phyloP scores from a whole-genome alignment of 2,329 filamentous ascomycete species.

The Whalleya microplaca region DNA sequence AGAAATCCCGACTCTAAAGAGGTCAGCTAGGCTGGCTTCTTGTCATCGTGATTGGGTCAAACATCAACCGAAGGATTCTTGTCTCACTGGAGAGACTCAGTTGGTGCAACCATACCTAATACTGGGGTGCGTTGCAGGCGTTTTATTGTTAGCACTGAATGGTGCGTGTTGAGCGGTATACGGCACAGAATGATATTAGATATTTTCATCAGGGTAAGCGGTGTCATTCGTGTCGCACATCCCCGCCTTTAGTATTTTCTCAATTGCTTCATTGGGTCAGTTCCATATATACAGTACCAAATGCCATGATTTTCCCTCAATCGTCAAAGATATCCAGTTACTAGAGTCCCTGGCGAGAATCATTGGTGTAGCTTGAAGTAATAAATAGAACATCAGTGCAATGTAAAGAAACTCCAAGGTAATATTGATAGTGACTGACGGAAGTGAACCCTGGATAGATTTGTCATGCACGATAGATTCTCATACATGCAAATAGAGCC shows the following conservation, averaged over 20 bases:
- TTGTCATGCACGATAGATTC: neutral
- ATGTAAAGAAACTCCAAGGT: neutral
- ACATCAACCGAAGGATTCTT: neutral
- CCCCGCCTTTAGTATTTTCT: neutral
- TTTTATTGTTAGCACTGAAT: neutral
- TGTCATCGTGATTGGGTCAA: neutral
- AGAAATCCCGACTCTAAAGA: neutral
- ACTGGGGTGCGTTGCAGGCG: neutral
- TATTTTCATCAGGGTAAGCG: neutral
- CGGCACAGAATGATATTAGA: neutral
- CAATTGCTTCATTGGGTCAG: neutral
- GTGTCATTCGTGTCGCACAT: neutral
- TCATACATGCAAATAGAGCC: neutral
- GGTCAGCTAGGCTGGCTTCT: neutral
- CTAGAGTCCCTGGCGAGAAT: neutral
- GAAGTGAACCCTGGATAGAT: neutral
- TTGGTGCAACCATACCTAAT: neutral
- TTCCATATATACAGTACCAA: no score
- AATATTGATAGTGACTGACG: neutral
- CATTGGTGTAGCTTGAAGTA: neutral
- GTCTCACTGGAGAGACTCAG: neutral
- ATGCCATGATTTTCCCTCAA: no score
- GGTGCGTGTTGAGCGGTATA: neutral
- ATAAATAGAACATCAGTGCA: no score
- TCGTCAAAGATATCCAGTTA: neutral